A percentile compares a stretch with the other conserved stretches of the same genome.
Conservation (phyloP, 1,139 yeast species). For the Yamadazyma siamensis region DNA sequence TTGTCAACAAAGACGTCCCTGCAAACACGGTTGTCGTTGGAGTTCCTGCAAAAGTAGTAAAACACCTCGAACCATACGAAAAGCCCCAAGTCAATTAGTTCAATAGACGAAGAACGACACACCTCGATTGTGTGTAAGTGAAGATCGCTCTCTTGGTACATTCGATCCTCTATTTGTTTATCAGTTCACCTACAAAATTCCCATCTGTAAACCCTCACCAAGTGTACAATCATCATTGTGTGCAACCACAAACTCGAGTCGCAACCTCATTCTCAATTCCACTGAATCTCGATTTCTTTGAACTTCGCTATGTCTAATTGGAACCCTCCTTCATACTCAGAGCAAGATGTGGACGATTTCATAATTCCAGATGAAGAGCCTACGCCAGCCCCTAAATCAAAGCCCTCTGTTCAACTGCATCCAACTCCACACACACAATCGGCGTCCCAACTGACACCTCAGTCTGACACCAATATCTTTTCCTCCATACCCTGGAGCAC, state of each 20-base stretch:
- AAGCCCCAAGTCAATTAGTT: not conserved
- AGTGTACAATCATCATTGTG: no score
- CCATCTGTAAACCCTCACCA: no score
- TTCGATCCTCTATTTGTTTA: no score
- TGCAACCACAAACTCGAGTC: no score
- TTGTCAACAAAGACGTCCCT: slow-evolving; percentile 56
- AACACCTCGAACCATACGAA: no score
- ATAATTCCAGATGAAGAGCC: slow-evolving; percentile 25
- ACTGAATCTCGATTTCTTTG: no score
- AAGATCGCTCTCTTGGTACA: no score
- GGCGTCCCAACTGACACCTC: not conserved
- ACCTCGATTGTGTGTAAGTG: no score
- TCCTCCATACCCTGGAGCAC: slow-evolving; percentile 23
- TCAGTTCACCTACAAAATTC: no score
- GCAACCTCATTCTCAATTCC: no score
- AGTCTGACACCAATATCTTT: slow-evolving; percentile 1
- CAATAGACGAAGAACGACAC: no score
- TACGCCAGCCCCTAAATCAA: slow-evolving; percentile 2
- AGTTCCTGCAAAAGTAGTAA: slow-evolving; percentile 52
- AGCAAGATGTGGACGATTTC: slow-evolving; percentile 22
- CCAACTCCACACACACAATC: slow-evolving; percentile 5
- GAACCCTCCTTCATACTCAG: slow-evolving; percentile 11
- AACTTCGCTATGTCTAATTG: slow-evolving; percentile 13
- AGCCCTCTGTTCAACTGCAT: slow-evolving; percentile 3
- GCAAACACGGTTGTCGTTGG: slow-evolving; percentile 55